These are phyloP conservation scores for Coffea canephora DNA, from an alignment of 257 asterid species.

Conservation along the genomic window DNA sequence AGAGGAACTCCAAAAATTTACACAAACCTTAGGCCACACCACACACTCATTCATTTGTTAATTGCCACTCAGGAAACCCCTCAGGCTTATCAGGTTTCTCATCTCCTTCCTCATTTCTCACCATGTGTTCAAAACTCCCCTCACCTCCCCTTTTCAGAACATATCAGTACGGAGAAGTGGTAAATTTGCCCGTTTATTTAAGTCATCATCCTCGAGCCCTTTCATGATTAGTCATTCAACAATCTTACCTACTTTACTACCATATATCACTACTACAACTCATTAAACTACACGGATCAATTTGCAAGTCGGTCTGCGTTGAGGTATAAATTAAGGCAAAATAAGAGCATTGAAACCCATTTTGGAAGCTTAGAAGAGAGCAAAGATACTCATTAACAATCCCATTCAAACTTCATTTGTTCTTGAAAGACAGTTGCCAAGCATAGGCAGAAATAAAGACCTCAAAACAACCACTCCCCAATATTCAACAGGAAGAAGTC, in stretches of 20 bases:
- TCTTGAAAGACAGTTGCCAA: conserved; percentile 29
- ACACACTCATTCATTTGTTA: too few relatives aligned
- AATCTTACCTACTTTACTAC: not conserved
- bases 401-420: conserved; percentile 34
- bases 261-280: not conserved
- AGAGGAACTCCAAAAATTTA: too few relatives aligned
- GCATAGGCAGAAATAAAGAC: conserved; percentile 23
- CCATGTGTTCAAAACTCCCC: too few relatives aligned
- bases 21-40: too few relatives aligned
- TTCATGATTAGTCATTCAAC: not conserved
- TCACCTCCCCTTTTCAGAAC: too few relatives aligned
- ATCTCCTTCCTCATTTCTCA: too few relatives aligned
- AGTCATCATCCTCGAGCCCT: not conserved
- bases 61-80: too few relatives aligned
- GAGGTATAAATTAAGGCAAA: conserved; percentile 17
- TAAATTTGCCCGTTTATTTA: not conserved
- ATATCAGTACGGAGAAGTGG: not conserved
- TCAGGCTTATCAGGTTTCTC: too few relatives aligned
- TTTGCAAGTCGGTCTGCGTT: conserved; percentile 22
- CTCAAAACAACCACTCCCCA: conserved; percentile 30
- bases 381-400: conserved; percentile 34
- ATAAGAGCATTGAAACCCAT: conserved; percentile 19
- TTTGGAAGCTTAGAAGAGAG: conserved; percentile 27
- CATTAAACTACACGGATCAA: conserved; percentile 19
- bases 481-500: conserved; percentile 21